These are phyloP conservation scores for Apiospora saccharicola DNA, from an alignment of 2,329 filamentous ascomycete genomes.

Conservation along the genomic window DNA sequence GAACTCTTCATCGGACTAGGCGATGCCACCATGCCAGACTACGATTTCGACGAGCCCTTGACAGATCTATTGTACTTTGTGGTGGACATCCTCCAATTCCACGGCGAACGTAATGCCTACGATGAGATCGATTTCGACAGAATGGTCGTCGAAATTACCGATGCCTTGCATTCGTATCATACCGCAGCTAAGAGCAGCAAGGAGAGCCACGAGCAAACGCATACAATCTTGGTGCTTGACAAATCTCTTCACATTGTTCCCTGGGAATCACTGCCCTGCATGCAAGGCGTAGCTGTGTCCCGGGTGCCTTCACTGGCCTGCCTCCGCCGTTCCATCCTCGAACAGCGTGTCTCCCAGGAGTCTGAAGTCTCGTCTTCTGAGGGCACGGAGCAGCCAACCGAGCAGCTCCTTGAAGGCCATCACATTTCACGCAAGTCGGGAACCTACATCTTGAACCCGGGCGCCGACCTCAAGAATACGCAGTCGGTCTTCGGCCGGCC, in stretches of 20 bases:
- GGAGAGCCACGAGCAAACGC: constrained; percentile 55
- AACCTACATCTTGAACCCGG: constrained; percentile 89
- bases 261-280: constrained; percentile 93
- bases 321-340: constrained; percentile 77
- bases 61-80: constrained; percentile 95
- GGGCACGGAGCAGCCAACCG: constrained; percentile 35
- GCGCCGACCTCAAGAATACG: constrained; percentile 81
- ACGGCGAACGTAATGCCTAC: constrained; percentile 94
- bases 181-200: constrained; percentile 51
- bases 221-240: constrained; percentile 90
- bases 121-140: constrained; percentile 96
- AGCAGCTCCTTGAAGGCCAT: constrained; percentile 54
- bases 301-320: constrained; percentile 87
- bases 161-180: constrained; percentile 84
- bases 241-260: constrained; percentile 91
- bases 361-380: constrained; percentile 26
- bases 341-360: constrained; percentile 45
- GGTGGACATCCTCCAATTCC: constrained; percentile 94
- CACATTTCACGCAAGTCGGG: constrained; percentile 64
- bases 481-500: constrained; percentile 75
- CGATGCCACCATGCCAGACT: constrained; percentile 69
- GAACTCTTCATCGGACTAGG: constrained; percentile 90
- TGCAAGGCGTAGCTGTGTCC: constrained; percentile 80
- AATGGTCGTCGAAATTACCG: constrained; percentile 87
- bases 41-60: constrained; percentile 86